Base-by-base conservation (phyloP, 441 rosid species). In the Populus tomentosa region DNA sequence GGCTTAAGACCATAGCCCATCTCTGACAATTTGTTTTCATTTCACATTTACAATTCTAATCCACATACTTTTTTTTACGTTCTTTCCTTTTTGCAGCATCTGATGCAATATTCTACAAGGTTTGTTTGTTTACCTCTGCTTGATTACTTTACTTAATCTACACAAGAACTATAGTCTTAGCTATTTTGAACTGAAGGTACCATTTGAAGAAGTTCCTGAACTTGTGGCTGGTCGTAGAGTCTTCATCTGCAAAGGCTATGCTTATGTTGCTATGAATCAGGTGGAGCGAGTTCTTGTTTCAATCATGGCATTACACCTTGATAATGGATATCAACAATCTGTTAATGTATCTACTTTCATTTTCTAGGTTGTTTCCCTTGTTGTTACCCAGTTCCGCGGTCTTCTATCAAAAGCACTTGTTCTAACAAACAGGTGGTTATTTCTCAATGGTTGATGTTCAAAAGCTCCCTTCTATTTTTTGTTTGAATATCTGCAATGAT, bases 171-270 rank as follows among this genome's bases (percentile, higher is more conserved):
- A 14, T 7, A 72, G 30, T 62, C 18, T 50, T 73, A 69, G 33
- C 36, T 11, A 74, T 50, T n/a, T 68, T 35, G 40, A 38, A n/a
- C 53, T 86, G 87, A 87, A 94, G 99, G 98, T 92, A 30, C 98
- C 98, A 30, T 96, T 94, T 82, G 98, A 96, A 89, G 98, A 92
- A 82, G 99, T 96, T 79, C 95, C 99, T 30, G 98, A 92, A 81
- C 98, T 94, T 82, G 98, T 94, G 62, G 91, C 97, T 83, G 74
- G 84, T 83, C 97, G 97, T 28, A 86, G 87, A 77, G 98, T 92
- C 33, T 91, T 84, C 80, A 75, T 93, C 75, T 86, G 83, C 67
- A 89, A 88, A 86, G 98, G 98, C 28, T 46, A 81, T 88, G 98
- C 97, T 28, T 95, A 94, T 85, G 93, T 95, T 73, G 85, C 82